Percentiles rank a stretch among this genome's conserved stretches.
Evolutionary conservation across 1,284 basidiomycete genomes (phyloP).

Genomic region (Coniferiporia sulphurascens): DNA sequence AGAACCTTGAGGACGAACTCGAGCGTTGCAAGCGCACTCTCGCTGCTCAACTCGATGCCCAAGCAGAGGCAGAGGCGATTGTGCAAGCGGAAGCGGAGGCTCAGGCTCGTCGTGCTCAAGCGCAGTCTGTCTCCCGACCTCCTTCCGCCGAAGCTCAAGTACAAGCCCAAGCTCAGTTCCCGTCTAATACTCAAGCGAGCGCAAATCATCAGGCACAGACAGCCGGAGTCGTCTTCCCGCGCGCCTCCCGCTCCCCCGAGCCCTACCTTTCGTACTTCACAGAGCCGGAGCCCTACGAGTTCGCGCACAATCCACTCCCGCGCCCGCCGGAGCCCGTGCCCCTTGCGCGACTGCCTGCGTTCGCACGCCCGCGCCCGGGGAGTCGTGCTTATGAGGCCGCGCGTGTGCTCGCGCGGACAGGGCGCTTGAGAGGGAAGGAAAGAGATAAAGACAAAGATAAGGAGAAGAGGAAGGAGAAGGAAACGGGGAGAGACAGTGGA

Average conservation of each 20-base stretch:
- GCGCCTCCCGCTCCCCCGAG: neutral
- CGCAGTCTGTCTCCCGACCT: neutral
- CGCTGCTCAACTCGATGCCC: neutral
- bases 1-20: conserved; percentile 10
- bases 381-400: conserved; percentile 11
- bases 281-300: neutral
- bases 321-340: conserved; percentile 15
- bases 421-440: neutral
- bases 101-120: neutral
- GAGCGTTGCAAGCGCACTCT: neutral
- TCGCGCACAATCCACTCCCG: conserved; percentile 12
- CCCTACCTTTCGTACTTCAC: neutral
- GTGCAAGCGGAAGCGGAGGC: conserved; percentile 3
- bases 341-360: conserved; percentile 9
- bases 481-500: neutral
- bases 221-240: neutral
- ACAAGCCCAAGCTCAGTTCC: neutral
- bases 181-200: neutral
- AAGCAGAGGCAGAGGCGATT: conserved; percentile 5
- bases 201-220: neutral
- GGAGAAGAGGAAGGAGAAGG: neutral
- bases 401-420: neutral
- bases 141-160: neutral
- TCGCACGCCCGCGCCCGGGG: conserved; percentile 9
- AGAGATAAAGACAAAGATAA: neutral